phyloP scores from a whole-genome alignment of 2,329 filamentous ascomycete genomes.

The Xylaria sp. region DNA sequence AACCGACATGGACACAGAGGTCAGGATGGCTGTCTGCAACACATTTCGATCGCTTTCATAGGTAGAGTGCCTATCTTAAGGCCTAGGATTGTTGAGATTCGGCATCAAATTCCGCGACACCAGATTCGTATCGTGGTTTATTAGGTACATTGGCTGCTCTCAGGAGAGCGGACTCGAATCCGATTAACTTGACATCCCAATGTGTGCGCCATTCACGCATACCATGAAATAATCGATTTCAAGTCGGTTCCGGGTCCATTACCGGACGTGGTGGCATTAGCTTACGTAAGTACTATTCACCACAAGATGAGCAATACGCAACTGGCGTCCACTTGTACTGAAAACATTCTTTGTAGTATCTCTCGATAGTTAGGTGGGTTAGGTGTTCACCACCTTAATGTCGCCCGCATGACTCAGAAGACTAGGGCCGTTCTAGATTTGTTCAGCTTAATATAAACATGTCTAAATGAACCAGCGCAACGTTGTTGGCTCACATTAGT shows the following conservation, averaged over 20 bases:
- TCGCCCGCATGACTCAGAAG: slow-evolving; percentile 55
- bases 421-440: slow-evolving; percentile 58
- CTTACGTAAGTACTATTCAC: neutral
- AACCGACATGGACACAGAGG: neutral
- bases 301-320: neutral
- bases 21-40: neutral
- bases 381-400: slow-evolving; percentile 51
- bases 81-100: slow-evolving; percentile 60
- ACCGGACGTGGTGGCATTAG: neutral
- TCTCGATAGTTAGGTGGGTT: neutral
- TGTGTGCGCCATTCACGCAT: neutral
- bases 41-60: neutral
- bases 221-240: neutral
- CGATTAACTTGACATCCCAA: neutral
- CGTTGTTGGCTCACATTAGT: slow-evolving; percentile 16
- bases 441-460: slow-evolving; percentile 56
- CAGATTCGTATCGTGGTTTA: slow-evolving; percentile 58
- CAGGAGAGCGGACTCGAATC: slow-evolving; percentile 46
- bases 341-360: neutral
- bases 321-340: neutral
- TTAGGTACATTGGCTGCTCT: slow-evolving; percentile 57
- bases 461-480: slow-evolving; percentile 46
- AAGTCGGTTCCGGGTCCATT: neutral
- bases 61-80: slow-evolving; percentile 42
- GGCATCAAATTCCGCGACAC: slow-evolving; percentile 66